A percentile compares a stretch with the other conserved stretches of the same genome.
Evolutionary conservation across 2,329 filamentous ascomycete species (phyloP).

Genomic region (Proliferodiscus dingleyae): DNA sequence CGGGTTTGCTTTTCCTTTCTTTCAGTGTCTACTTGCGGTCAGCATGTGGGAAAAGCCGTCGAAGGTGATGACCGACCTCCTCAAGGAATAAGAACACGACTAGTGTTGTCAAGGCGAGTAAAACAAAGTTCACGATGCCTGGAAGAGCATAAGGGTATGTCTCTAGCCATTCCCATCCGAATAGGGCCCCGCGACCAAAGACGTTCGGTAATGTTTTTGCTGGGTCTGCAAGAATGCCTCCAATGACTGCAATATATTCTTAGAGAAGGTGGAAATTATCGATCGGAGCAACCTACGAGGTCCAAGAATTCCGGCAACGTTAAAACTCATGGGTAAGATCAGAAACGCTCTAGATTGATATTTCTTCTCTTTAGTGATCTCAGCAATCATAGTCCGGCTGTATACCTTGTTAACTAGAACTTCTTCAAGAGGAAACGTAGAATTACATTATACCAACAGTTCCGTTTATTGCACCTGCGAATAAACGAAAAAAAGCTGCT

Average conservation of each 20-base stretch:
- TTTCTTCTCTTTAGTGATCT: constrained; percentile 65
- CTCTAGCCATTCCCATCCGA: constrained; percentile 32
- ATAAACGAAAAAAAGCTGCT: constrained; percentile 50
- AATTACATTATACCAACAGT: constrained; percentile 66
- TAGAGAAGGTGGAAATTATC: background rate
- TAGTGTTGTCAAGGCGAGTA: constrained; percentile 28
- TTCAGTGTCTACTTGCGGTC: constrained; percentile 25
- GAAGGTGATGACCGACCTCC: constrained; percentile 9
- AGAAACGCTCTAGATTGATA: constrained; percentile 41
- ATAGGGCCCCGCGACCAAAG: constrained; percentile 32
- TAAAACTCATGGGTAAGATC: constrained; percentile 59
- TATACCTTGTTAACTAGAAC: background rate
- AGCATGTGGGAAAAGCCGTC: background rate
- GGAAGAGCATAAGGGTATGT: constrained; percentile 41
- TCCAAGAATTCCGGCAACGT: constrained; percentile 45
- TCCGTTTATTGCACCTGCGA: constrained; percentile 63
- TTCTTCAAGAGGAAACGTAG: constrained; percentile 37
- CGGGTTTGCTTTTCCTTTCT: constrained; percentile 23
- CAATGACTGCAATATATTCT: constrained; percentile 25
- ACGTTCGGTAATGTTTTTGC: constrained; percentile 31
- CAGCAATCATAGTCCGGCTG: constrained; percentile 65
- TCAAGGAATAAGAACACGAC: constrained; percentile 32
- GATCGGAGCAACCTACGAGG: constrained; percentile 46
- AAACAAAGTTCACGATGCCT: constrained; percentile 31
- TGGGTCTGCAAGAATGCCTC: constrained; percentile 41